phyloP scores from a whole-genome alignment of 2,329 filamentous ascomycete genomes.

The Scedosporium minutisporum region DNA sequence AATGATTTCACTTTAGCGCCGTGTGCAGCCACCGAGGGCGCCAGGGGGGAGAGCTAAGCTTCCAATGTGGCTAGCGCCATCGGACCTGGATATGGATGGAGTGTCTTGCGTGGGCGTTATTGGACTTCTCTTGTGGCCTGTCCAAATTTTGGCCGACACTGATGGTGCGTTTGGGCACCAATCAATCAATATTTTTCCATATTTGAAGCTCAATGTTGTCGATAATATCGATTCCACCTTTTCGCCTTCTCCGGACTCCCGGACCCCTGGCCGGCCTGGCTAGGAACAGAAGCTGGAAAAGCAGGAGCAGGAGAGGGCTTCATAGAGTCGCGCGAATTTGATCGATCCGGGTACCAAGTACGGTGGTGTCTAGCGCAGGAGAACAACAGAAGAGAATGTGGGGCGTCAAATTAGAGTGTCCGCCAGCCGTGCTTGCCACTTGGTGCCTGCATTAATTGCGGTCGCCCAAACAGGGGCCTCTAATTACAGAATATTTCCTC shows the following conservation, averaged over 20 bases:
- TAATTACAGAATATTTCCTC: background rate
- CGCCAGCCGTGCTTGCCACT: background rate
- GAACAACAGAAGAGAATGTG: background rate
- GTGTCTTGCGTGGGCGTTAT: background rate
- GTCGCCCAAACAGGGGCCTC: background rate
- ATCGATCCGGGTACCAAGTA: no score
- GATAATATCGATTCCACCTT: no score
- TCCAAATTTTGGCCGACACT: background rate
- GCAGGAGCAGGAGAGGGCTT: no score
- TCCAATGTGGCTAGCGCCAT: background rate
- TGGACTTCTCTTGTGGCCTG: background rate
- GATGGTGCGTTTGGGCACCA: background rate
- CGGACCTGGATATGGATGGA: background rate
- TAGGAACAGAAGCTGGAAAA: no score
- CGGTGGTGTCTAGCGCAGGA: no score
- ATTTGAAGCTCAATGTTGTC: no score
- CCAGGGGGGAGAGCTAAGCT: background rate
- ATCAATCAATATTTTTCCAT: background rate
- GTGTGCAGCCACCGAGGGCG: background rate
- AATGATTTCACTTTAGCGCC: background rate
- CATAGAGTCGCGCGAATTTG: no score
- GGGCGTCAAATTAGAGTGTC: background rate
- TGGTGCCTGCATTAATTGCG: slow-evolving; percentile 1
- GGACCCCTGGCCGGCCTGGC: no score
- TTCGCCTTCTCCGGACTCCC: no score